Conservation (phyloP, 2,329 filamentous ascomycete species). For the Neofusicoccum parvum region DNA sequence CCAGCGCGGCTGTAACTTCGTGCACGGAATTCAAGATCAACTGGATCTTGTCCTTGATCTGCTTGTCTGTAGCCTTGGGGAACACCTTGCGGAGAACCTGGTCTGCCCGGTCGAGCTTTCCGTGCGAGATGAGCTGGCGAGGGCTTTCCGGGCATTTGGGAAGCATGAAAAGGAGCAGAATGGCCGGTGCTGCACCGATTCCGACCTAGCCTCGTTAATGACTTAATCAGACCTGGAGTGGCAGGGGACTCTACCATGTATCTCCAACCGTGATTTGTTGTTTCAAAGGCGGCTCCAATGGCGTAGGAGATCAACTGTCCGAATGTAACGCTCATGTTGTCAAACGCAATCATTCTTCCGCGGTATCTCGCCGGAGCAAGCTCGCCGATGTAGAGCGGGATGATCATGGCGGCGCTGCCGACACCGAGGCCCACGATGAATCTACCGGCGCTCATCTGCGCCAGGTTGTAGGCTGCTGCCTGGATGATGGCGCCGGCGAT, state of each 20-base stretch:
- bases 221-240: no score
- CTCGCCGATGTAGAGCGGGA: constrained; percentile 31
- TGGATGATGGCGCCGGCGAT: constrained; percentile 34
- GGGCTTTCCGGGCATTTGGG: constrained; percentile 41
- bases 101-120: constrained; percentile 35
- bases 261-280: constrained; percentile 34
- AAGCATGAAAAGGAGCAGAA: constrained; percentile 38
- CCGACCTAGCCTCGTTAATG: constrained; percentile 36
- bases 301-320: constrained; percentile 39
- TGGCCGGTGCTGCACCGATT: constrained; percentile 39
- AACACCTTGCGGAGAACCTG: constrained; percentile 42
- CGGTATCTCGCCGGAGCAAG: constrained; percentile 36
- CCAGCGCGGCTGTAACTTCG: constrained; percentile 38
- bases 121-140: constrained; percentile 43
- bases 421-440: constrained; percentile 37
- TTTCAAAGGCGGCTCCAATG: constrained; percentile 37
- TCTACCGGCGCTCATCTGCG: constrained; percentile 33
- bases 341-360: constrained; percentile 43
- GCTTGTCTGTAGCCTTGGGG: constrained; percentile 21
- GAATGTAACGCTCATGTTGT: constrained; percentile 38
- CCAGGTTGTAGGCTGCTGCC: constrained; percentile 30
- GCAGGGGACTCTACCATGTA: no score
- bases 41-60: constrained; percentile 26
- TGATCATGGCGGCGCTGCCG: constrained; percentile 35
- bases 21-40: constrained; percentile 30